phyloP scores from a whole-genome alignment of 192 early-diverging fungal species.

The Entophlyctis luteolus region DNA sequence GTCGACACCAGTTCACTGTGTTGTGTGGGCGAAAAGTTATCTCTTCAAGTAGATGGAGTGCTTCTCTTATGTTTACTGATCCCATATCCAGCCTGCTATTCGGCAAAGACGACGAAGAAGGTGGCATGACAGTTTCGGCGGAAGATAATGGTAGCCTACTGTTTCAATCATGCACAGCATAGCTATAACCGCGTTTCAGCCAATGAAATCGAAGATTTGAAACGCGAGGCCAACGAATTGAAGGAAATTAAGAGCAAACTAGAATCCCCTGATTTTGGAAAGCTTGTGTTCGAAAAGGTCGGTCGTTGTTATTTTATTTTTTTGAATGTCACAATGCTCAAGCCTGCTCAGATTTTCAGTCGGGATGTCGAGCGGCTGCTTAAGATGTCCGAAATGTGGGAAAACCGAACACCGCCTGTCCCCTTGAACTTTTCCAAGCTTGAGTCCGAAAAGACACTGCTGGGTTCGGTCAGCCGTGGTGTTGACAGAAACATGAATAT shows the following conservation, averaged over 20 bases:
- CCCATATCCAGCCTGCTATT: conserved; percentile 59
- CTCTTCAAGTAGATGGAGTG: conserved; percentile 63
- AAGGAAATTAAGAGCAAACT: conserved; percentile 58
- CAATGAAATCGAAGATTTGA: conserved; percentile 72
- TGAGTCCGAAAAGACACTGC: background rate
- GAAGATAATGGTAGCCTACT: conserved; percentile 50
- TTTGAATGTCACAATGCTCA: no score
- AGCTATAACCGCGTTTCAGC: conserved; percentile 31
- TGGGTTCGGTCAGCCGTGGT: background rate
- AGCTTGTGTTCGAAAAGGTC: conserved; percentile 47
- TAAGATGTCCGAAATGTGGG: conserved; percentile 88
- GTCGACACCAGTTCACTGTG: conserved; percentile 90
- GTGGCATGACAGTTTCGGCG: conserved; percentile 25
- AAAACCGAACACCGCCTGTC: conserved; percentile 61
- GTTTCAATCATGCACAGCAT: background rate
- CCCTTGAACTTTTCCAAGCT: conserved; percentile 54
- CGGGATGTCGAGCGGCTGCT: conserved; percentile 76
- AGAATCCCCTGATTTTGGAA: conserved; percentile 2
- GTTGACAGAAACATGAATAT: conserved; percentile 64
- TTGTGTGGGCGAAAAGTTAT: conserved; percentile 98
- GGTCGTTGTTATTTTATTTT: background rate
- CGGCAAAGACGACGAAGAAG: conserved; percentile 63
- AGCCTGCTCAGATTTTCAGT: conserved; percentile 68
- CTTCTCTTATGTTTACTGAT: background rate
- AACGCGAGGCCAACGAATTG: conserved; percentile 68